Conservation (phyloP, 2,329 filamentous ascomycete species). For the Xylariaceae sp. region DNA sequence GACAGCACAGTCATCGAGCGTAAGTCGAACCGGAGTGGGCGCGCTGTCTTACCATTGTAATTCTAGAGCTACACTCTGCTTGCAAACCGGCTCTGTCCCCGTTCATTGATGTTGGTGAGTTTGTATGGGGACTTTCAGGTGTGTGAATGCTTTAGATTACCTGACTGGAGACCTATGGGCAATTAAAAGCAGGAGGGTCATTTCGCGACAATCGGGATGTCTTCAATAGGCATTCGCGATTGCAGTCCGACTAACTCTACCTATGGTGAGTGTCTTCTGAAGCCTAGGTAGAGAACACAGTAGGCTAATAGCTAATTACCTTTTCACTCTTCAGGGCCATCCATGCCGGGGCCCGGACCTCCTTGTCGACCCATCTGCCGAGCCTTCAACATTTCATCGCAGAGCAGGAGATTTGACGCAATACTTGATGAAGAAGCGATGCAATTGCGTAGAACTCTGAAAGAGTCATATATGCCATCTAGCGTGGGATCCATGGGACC, state of each 20-base stretch:
- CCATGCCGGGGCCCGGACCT: slow-evolving; percentile 60
- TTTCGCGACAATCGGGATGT: background rate
- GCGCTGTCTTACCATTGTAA: background rate
- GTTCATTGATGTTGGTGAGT: background rate
- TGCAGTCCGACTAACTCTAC: slow-evolving; percentile 1
- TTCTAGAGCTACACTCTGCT: background rate
- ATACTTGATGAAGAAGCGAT: slow-evolving; percentile 93
- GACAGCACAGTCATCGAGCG: too few relatives aligned
- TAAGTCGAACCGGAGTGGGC: background rate
- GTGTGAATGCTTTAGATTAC: too few relatives aligned
- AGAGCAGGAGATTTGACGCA: slow-evolving; percentile 88
- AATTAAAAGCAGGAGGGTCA: background rate
- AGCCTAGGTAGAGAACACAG: slow-evolving; percentile 2
- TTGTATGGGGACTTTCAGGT: background rate
- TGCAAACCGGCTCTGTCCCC: too few relatives aligned
- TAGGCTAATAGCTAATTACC: slow-evolving; percentile 1
- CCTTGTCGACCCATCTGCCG: slow-evolving; percentile 78
- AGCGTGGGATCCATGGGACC: slow-evolving; percentile 93
- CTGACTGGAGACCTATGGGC: too few relatives aligned
- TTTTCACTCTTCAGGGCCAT: slow-evolving; percentile 33
- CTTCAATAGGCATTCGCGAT: background rate
- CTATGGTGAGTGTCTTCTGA: slow-evolving; percentile 1
- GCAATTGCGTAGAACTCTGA: slow-evolving; percentile 88
- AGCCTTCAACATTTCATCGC: slow-evolving; percentile 95
- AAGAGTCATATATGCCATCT: slow-evolving; percentile 92